Percentiles rank a stretch among this genome's conserved stretches.
These are phyloP conservation scores for Hypsizygus marmoreus DNA, from an alignment of 768 basidiomycete genomes.

Conservation along the genomic window DNA sequence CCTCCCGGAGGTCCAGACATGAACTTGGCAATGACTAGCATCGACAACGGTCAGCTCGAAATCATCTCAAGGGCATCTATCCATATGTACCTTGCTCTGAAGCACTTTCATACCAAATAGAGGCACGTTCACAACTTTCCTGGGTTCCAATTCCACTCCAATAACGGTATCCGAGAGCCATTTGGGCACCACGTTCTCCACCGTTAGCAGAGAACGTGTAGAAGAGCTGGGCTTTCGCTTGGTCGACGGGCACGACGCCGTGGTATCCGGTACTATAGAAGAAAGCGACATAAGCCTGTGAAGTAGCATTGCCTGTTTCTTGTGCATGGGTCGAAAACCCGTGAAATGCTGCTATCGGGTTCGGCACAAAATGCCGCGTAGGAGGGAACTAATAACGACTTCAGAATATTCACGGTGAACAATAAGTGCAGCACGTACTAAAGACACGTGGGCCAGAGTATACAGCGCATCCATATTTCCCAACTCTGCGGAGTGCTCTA, in stretches of 20 bases:
- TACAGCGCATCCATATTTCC: conserved; percentile 77
- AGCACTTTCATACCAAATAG: conserved; percentile 88
- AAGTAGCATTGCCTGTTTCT: conserved; percentile 78
- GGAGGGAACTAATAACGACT: conserved; percentile 64
- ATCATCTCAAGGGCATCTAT: not conserved
- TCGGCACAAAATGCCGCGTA: conserved; percentile 60
- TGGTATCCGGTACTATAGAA: conserved; percentile 87
- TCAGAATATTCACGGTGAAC: not conserved
- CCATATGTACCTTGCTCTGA: conserved; percentile 70
- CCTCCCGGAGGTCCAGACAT: conserved; percentile 90
- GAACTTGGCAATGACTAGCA: conserved; percentile 76
- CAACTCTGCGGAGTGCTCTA: conserved; percentile 79
- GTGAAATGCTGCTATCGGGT: conserved; percentile 65
- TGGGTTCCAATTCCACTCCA: conserved; percentile 94
- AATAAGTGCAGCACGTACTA: conserved; percentile 46
- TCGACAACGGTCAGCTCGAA: not conserved
- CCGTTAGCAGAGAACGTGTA: conserved; percentile 94
- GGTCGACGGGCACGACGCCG: conserved; percentile 60
- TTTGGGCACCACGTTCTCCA: conserved; percentile 84
- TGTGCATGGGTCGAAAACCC: conserved; percentile 65
- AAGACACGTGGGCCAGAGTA: conserved; percentile 62
- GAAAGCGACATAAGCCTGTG: conserved; percentile 86
- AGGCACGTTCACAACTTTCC: conserved; percentile 82
- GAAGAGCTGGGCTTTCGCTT: conserved; percentile 84
- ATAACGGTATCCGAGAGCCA: conserved; percentile 91